Base-by-base conservation (phyloP, 139 green algal species). In the Chlamydomonas asymmetrica region DNA sequence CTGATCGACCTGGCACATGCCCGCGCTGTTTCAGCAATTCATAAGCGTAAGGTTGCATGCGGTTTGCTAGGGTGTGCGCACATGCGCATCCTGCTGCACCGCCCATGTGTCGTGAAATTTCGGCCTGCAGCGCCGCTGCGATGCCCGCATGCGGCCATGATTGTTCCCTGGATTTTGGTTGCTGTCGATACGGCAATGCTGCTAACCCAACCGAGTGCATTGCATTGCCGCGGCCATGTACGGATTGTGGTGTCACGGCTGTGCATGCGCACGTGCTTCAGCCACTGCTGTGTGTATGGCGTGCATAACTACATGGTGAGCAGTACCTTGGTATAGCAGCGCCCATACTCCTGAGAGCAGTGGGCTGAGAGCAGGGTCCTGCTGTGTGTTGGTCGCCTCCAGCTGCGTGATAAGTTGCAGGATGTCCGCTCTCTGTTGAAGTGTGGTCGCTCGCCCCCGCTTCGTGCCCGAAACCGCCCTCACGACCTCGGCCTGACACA, bases 251-350 rank as follows among this genome's bases (percentile, higher is more conserved):
- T n/a, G n/a, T n/a, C n/a, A n/a, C n/a, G n/a, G n/a, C n/a, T n/a
- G n/a, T n/a, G n/a, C n/a, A n/a, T n/a, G n/a, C n/a, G n/a, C n/a
- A n/a, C n/a, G n/a, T n/a, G n/a, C n/a, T n/a, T n/a, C n/a, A 7
- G 39, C 39, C 39, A 10, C 39, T 35, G 13, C 40, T n/a, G 4
- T 29, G 4, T 13, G 45, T 25, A 16, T 10, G 10, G 10, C 10
- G 45, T 16, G 45, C 45, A 25, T 10, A 52, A 52, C 45, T 10
- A 52, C 45, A 52, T 25, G 10, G 16, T 16, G 16, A 52, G 45
- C 10, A 52, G 45, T 6, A 76, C 75, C 75, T 68, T 81, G 75
- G 35, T 81, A 81, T 27, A 81, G 59, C 56, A 81, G 60, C 5
- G 75, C 66, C 75, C 75, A 81, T 37, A 73, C 54, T 16, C 75